Conservation (phyloP, 176 grass and related monocot genomes). For the Musa schizocarpa region DNA sequence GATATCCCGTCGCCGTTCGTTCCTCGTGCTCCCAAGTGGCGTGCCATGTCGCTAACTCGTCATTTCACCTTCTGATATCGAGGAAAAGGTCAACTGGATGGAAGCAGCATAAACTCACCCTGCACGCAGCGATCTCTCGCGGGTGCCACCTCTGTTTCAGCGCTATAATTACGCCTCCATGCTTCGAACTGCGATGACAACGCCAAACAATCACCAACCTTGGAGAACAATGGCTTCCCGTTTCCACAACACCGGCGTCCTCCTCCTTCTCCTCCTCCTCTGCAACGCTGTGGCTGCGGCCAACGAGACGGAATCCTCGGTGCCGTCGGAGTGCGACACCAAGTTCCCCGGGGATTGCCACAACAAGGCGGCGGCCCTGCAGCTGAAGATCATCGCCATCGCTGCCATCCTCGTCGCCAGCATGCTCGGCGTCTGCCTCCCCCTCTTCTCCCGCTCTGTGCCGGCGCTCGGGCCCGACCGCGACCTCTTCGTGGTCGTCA, state of each 20-base stretch:
- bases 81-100: no score
- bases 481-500: constrained; percentile 57
- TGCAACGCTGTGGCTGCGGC: neutral
- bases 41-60: no score
- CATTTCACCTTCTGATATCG: no score
- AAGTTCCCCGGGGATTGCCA: constrained; percentile 14
- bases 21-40: no score
- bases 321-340: neutral
- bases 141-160: no score
- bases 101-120: no score
- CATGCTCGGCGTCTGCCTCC: constrained; percentile 56
- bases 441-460: constrained; percentile 40
- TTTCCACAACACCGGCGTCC: neutral
- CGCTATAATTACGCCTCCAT: no score
- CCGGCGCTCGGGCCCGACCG: constrained; percentile 50
- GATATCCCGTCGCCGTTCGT: no score
- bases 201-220: no score
- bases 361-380: constrained; percentile 43
- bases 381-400: constrained; percentile 60
- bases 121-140: no score
- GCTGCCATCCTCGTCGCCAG: constrained; percentile 42
- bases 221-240: neutral
- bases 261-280: neutral
- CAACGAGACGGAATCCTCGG: neutral
- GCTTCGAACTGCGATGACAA: no score